Evolutionary conservation across 2,329 filamentous ascomycete species (phyloP).

Genomic region (Hymenotorrendiella dingleyae): DNA sequence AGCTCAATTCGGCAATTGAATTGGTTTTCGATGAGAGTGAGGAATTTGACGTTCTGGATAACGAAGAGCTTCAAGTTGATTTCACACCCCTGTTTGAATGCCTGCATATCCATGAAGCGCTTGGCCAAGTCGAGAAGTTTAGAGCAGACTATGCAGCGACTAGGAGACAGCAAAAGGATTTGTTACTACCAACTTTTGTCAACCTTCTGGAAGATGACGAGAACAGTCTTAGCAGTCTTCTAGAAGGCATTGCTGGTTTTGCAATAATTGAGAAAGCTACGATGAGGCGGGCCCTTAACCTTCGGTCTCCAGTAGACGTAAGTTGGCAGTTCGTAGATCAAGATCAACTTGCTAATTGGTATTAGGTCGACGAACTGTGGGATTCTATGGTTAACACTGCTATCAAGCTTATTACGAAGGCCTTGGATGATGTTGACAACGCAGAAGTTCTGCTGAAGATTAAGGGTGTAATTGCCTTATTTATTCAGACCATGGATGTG

Average conservation of each 20-base stretch:
- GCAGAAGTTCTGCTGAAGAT: constrained; percentile 90
- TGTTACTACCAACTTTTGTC: constrained; percentile 72
- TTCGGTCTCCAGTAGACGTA: constrained; percentile 78
- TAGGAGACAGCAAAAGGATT: constrained; percentile 82
- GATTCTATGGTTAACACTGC: constrained; percentile 93
- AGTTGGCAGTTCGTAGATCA: constrained; percentile 26
- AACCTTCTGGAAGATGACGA: constrained; percentile 79
- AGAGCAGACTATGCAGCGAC: constrained; percentile 88
- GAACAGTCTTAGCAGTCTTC: constrained; percentile 78
- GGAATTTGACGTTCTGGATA: constrained; percentile 91
- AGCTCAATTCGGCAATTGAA: constrained; percentile 91
- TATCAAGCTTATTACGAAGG: constrained; percentile 74
- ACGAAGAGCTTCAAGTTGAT: constrained; percentile 90
- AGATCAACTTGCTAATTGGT: constrained; percentile 12
- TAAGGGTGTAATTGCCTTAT: constrained; percentile 86
- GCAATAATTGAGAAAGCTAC: constrained; percentile 94
- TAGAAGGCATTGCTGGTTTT: constrained; percentile 94
- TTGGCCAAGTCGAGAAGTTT: constrained; percentile 89
- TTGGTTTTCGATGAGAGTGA: constrained; percentile 91
- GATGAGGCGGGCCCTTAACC: constrained; percentile 76
- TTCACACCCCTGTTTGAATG: constrained; percentile 94
- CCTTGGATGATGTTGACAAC: constrained; percentile 73
- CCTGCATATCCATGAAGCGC: constrained; percentile 89
- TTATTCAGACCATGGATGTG: constrained; percentile 97
- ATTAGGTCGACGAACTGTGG: constrained; percentile 91